Evolutionary conservation across 805 yeast genomes (phyloP).

Genomic region (Yarrowia bubula): DNA sequence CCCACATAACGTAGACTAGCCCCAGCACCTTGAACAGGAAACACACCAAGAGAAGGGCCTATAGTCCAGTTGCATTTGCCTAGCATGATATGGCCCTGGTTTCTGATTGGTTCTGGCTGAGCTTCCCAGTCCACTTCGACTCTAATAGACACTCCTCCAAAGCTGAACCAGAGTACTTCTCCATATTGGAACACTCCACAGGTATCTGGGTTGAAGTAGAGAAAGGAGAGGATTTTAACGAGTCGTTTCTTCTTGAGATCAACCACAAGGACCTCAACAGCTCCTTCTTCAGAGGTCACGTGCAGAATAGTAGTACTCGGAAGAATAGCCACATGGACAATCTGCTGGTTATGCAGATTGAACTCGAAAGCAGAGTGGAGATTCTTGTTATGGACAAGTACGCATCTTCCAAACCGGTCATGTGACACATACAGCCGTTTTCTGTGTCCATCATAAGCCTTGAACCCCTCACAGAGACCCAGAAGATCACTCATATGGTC

Average conservation of each 20-base stretch:
- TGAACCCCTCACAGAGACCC: neutral
- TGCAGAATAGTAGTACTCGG: neutral
- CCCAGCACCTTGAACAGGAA: neutral
- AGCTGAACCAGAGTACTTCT: neutral
- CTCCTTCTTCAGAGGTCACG: neutral
- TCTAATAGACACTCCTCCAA: conserved; percentile 6
- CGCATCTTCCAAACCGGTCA: conserved; percentile 1
- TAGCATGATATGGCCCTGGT: neutral
- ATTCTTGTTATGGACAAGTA: neutral
- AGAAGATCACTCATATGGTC: neutral
- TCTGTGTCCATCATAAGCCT: neutral
- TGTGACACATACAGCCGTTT: neutral
- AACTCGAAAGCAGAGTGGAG: neutral
- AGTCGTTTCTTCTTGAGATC: neutral
- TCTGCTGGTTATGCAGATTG: conserved; percentile 11
- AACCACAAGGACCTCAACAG: neutral
- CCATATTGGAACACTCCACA: conserved; percentile 6
- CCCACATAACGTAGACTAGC: neutral
- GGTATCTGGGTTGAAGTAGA: conserved; percentile 5
- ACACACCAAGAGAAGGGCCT: neutral
- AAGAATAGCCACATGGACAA: neutral
- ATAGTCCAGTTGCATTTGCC: neutral
- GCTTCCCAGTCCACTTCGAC: neutral
- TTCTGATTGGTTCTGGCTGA: neutral
- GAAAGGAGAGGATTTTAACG: conserved; percentile 9